phyloP scores from a whole-genome alignment of 257 asterid genomes.

The Gardenia jasminoides region DNA sequence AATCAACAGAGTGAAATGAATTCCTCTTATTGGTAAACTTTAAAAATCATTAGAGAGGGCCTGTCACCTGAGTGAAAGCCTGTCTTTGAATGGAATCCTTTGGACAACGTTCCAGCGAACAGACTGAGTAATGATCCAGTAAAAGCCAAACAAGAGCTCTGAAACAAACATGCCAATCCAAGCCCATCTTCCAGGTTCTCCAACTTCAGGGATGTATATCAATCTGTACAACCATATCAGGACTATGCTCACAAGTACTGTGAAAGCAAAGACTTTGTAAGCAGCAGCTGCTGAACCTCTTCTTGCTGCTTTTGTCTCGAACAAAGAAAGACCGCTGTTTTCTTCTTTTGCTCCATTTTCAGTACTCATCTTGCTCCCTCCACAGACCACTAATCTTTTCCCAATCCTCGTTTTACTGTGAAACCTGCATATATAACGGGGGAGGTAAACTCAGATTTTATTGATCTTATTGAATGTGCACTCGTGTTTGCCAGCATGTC shows the following conservation, averaged over 20 bases:
- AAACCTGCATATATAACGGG: not conserved
- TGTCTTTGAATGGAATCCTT: conserved; percentile 45
- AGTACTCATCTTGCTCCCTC: conserved; percentile 3
- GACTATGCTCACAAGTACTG: conserved; percentile 33
- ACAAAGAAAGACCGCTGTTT: conserved; percentile 28
- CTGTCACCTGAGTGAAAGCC: conserved; percentile 45
- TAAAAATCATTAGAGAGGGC: not conserved
- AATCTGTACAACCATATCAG: conserved; percentile 47
- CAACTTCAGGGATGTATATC: conserved; percentile 35
- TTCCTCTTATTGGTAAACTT: too few relatives aligned
- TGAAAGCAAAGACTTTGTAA: conserved; percentile 21
- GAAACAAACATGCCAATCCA: conserved; percentile 58
- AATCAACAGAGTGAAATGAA: too few relatives aligned
- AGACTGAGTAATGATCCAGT: conserved; percentile 72
- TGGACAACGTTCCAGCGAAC: conserved; percentile 51
- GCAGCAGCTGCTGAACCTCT: conserved; percentile 27
- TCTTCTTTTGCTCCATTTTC: conserved; percentile 10
- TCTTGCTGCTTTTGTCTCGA: conserved; percentile 50
- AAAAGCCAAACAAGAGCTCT: conserved; percentile 46
- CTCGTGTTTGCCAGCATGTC: not conserved
- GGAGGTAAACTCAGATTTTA: too few relatives aligned
- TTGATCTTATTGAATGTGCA: too few relatives aligned
- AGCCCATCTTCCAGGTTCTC: conserved; percentile 38
- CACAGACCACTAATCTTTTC: not conserved
- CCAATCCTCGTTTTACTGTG: not conserved